These are phyloP conservation scores for Acer saccharum DNA, from an alignment of 345 rosid species.

Conservation along the genomic window DNA sequence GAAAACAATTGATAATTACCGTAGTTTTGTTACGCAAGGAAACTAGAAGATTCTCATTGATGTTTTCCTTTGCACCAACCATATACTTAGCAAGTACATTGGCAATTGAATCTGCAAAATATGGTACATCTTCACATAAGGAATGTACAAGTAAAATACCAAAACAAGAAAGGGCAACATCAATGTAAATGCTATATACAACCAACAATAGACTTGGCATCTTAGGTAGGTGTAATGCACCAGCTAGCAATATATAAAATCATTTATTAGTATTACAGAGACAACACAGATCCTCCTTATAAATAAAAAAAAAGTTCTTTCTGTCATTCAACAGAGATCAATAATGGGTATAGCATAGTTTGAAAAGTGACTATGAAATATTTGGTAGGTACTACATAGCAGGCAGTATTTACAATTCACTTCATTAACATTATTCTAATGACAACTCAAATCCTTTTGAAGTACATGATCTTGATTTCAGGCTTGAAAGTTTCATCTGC, in stretches of 20 bases:
- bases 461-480: neutral
- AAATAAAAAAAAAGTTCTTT: neutral
- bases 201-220: no score
- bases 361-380: neutral
- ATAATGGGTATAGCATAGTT: neutral
- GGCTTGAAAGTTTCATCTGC: neutral
- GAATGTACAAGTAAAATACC: neutral
- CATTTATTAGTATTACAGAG: no score
- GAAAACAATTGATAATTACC: slow-evolving; percentile 39
- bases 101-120: slow-evolving; percentile 49
- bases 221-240: no score
- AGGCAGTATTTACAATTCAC: neutral
- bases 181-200: neutral
- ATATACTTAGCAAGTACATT: slow-evolving; percentile 56
- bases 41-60: slow-evolving; percentile 46
- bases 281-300: no score
- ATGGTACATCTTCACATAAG: neutral
- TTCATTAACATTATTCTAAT: neutral
- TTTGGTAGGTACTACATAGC: neutral
- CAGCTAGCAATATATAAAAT: no score
- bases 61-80: slow-evolving; percentile 70
- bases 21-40: slow-evolving; percentile 41
- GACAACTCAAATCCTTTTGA: neutral
- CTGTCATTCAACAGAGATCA: neutral
- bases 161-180: neutral